phyloP scores from a whole-genome alignment of 2,329 filamentous ascomycete genomes.

The Shiraia sp. region DNA sequence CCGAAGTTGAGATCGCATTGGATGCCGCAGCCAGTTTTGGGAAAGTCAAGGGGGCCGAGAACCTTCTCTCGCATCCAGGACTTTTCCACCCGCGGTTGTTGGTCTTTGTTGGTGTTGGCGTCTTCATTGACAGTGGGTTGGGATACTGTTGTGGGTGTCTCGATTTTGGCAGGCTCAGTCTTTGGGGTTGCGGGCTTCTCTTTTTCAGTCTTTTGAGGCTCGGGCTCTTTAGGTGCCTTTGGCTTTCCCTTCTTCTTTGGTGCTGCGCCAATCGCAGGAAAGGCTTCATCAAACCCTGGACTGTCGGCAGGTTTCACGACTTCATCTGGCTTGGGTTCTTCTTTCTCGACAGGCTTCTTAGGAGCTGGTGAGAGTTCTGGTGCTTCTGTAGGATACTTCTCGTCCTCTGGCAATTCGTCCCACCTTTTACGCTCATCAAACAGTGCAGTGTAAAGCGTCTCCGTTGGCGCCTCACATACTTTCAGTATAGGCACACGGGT shows the following conservation, averaged over 20 bases:
- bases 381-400: slow-evolving; percentile 44
- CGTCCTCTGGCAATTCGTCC: slow-evolving; percentile 61
- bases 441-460: slow-evolving; percentile 64
- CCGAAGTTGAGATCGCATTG: slow-evolving; percentile 94
- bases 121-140: slow-evolving; percentile 2
- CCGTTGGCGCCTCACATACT: slow-evolving; percentile 72
- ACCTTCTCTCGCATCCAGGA: slow-evolving; percentile 53
- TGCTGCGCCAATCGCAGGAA: slow-evolving; percentile 6
- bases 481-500: slow-evolving; percentile 89
- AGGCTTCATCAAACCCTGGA: slow-evolving; percentile 4
- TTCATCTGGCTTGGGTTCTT: slow-evolving; percentile 12
- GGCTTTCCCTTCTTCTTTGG: slow-evolving; percentile 3
- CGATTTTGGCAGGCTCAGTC: slow-evolving; percentile 2
- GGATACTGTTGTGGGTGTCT: slow-evolving; percentile 20
- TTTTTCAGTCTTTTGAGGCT: neutral
- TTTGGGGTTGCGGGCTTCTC: too few relatives aligned
- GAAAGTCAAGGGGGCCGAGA: slow-evolving; percentile 69
- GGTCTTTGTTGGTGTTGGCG: slow-evolving; percentile 12
- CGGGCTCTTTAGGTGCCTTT: slow-evolving; percentile 3
- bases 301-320: slow-evolving; percentile 9
- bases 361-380: slow-evolving; percentile 13
- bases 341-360: slow-evolving; percentile 12
- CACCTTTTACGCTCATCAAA: slow-evolving; percentile 69
- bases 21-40: slow-evolving; percentile 75
- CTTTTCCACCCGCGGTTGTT: slow-evolving; percentile 29